These are phyloP conservation scores for Fusarium sp. DNA, from an alignment of 2,329 filamentous ascomycete species.

Conservation along the genomic window DNA sequence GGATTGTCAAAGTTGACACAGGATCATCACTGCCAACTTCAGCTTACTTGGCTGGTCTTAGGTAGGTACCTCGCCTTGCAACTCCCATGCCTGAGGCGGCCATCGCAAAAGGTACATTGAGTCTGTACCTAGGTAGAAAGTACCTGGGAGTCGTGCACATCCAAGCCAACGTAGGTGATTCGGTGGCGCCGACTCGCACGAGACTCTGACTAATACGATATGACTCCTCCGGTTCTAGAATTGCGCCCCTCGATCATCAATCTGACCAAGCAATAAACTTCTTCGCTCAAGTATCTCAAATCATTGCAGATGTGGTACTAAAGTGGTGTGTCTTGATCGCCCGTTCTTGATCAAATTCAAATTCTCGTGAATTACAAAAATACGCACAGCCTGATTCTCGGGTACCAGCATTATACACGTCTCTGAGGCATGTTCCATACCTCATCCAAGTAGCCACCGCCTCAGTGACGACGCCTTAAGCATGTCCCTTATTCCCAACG, in stretches of 20 bases:
- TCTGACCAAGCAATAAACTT: conserved; percentile 8
- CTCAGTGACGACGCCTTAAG: conserved; percentile 30
- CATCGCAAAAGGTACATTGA: background rate
- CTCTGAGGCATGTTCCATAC: conserved; percentile 1
- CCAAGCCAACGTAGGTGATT: background rate
- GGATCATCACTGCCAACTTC: conserved; percentile 3
- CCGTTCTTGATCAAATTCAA: background rate
- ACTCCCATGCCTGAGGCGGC: background rate
- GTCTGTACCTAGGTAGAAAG: background rate
- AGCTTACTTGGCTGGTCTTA: background rate
- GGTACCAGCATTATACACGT: background rate
- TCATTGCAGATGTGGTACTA: conserved; percentile 24
- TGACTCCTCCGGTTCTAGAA: conserved; percentile 33
- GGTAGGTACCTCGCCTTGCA: too few relatives aligned
- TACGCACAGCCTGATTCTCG: background rate
- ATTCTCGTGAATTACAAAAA: conserved; percentile 6
- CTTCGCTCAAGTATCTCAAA: conserved; percentile 24
- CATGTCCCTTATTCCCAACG: conserved; percentile 6
- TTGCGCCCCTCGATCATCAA: conserved; percentile 14
- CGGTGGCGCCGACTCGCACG: conserved; percentile 7
- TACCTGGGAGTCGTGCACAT: background rate
- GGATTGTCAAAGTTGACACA: background rate
- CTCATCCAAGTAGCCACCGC: conserved; percentile 25
- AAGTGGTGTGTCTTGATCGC: background rate
- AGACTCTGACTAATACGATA: conserved; percentile 33